phyloP scores from a whole-genome alignment of 805 yeast genomes.

The Candida corydali region DNA sequence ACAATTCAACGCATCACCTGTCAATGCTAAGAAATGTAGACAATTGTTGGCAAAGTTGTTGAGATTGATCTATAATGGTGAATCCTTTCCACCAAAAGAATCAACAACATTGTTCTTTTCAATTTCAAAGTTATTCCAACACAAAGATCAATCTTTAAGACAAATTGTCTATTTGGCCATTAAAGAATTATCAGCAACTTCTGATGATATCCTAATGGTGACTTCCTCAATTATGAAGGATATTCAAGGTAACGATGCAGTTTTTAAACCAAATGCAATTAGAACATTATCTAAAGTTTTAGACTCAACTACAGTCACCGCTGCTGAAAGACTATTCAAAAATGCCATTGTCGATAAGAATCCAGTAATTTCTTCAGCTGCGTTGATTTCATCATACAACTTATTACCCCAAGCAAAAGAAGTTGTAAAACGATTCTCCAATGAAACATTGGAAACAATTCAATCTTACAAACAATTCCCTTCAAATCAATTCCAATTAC shows the following conservation, averaged over 20 bases:
- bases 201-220: slow-evolving; percentile 96
- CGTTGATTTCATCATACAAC: slow-evolving; percentile 86
- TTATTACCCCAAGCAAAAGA: slow-evolving; percentile 85
- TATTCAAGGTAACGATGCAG: slow-evolving; percentile 80
- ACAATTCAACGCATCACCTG: slow-evolving; percentile 88
- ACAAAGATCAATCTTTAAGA: slow-evolving; percentile 79
- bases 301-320: slow-evolving; percentile 86
- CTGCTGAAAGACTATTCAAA: slow-evolving; percentile 88
- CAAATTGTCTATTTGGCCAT: slow-evolving; percentile 92
- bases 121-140: slow-evolving; percentile 91
- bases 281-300: slow-evolving; percentile 86
- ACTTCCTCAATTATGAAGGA: slow-evolving; percentile 98
- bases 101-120: slow-evolving; percentile 92
- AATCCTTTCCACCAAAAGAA: slow-evolving; percentile 80
- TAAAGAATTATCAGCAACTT: slow-evolving; percentile 79
- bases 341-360: slow-evolving; percentile 89
- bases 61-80: slow-evolving; percentile 81
- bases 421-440: slow-evolving; percentile 88
- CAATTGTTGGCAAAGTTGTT: slow-evolving; percentile 74
- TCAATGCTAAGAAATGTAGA: slow-evolving; percentile 85
- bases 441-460: slow-evolving; percentile 92
- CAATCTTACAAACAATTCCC: slow-evolving; percentile 55
- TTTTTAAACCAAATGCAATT: slow-evolving; percentile 91
- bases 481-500: slow-evolving; percentile 45
- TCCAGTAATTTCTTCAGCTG: slow-evolving; percentile 89